phyloP scores from a whole-genome alignment of 352 stramenopile genomes.

The Pythium scleroteichum region DNA sequence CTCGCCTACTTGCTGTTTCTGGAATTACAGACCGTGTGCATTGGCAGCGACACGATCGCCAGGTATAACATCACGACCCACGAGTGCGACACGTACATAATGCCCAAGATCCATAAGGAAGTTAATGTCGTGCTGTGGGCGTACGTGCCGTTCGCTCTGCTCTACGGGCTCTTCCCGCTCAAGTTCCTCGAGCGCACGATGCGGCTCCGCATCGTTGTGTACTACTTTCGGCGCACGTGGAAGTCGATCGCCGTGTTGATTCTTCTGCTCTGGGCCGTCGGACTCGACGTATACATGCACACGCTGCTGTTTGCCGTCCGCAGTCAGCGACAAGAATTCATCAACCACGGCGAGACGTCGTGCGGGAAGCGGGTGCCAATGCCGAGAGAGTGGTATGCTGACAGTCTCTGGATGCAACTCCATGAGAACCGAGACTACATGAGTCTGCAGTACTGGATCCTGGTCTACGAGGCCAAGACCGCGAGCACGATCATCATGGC shows the following conservation, averaged over 20 bases:
- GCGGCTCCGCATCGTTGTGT: slow-evolving; percentile 67
- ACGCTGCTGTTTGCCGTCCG: slow-evolving; percentile 52
- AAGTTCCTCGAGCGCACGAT: slow-evolving; percentile 72
- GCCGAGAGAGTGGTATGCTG: slow-evolving; percentile 46
- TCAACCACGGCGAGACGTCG: slow-evolving; percentile 37
- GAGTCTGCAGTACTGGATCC: slow-evolving; percentile 58
- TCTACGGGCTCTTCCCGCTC: slow-evolving; percentile 64
- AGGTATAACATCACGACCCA: slow-evolving; percentile 7
- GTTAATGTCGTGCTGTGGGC: slow-evolving; percentile 44
- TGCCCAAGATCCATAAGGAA: slow-evolving; percentile 19
- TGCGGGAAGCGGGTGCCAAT: slow-evolving; percentile 47
- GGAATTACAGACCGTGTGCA: slow-evolving; percentile 28
- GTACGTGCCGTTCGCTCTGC: slow-evolving; percentile 59
- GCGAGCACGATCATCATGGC: slow-evolving; percentile 66
- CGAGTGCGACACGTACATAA: slow-evolving; percentile 24
- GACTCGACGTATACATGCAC: slow-evolving; percentile 62
- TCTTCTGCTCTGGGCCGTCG: slow-evolving; percentile 65
- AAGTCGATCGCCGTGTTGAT: slow-evolving; percentile 71
- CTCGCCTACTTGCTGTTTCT: slow-evolving; percentile 57
- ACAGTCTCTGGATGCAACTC: slow-evolving; percentile 35
- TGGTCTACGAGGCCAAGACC: slow-evolving; percentile 67
- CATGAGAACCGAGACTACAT: slow-evolving; percentile 36
- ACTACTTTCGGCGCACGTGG: slow-evolving; percentile 75
- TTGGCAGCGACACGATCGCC: slow-evolving; percentile 9
- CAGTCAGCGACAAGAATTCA: slow-evolving; percentile 37